Evolutionary conservation across 306 rosid species (phyloP), one percentile per base, ranked within the genome.

Genomic region (Cicer bijugum): DNA sequence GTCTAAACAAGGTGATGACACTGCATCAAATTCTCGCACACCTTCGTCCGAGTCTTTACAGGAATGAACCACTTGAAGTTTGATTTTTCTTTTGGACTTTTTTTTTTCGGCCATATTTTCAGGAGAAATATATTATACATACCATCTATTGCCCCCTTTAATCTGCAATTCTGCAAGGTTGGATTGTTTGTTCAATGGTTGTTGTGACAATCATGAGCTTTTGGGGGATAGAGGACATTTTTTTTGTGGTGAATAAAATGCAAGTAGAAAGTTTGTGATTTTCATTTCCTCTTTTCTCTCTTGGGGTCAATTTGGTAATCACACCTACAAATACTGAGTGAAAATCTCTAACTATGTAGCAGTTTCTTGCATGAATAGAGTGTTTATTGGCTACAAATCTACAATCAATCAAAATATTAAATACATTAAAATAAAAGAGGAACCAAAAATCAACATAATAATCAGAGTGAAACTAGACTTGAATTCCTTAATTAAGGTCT

Each of bases 231-330:
- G 89, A 78, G 67, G 84, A 83, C 87, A 80, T 82, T 89, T 89
- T 87, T 89, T 87, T 84, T 84, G 96, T 79, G 96, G 84, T 88
- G 85, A 92, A 92, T 89, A 88, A 89, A 84, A 77, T 79, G 93
- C 97, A 85, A 89, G 93, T 89, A 84, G 81, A 83, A 85, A 84
- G 83, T 70, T 85, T 87, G 85, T 83, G 83, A 82, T 76, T 69
- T 63, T 71, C 15, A 35, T 6, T 47, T 51, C 19, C 8, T 40
- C 57, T 73, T 42, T 50, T 61, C 7, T 69, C 15, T 70, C 16
- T n/a, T 52, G 37, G 77, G 59, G 40, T 44, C 42, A 23, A 71
- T 52, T 69, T 75, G 72, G 55, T 62, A 62, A 12, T 33, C 8
- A 47, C 77, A 52, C 33, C 35, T 75, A 43, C 50, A 59, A 75